A percentile compares a stretch with the other conserved stretches of the same genome.
Evolutionary conservation across 2,329 filamentous ascomycete genomes (phyloP).

Genomic region (Phaeophleospora eucalypticola): DNA sequence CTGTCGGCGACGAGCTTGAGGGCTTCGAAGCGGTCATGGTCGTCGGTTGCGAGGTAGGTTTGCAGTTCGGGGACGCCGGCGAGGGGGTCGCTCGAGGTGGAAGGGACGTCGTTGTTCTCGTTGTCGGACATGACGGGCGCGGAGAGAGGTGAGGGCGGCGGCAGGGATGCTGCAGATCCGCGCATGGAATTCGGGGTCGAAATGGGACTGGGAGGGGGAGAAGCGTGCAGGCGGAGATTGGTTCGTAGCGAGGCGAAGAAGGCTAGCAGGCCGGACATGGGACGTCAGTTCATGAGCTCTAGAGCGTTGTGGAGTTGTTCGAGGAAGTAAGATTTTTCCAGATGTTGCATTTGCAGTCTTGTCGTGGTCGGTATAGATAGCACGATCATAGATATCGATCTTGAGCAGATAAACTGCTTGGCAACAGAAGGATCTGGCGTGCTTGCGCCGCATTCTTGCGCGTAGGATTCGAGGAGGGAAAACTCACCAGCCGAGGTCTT

Average conservation of each 20-base stretch:
- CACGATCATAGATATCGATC: no score
- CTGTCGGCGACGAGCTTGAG: slow-evolving; percentile 74
- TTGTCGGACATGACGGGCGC: slow-evolving; percentile 27
- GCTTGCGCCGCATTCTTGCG: neutral
- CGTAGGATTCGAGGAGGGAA: neutral
- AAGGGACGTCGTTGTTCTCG: slow-evolving; percentile 14
- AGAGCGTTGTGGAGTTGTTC: no score
- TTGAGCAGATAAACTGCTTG: no score
- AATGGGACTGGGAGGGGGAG: slow-evolving; percentile 58
- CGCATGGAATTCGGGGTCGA: slow-evolving; percentile 59
- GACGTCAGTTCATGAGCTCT: no score
- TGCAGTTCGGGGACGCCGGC: slow-evolving; percentile 61
- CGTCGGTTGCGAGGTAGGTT: slow-evolving; percentile 49
- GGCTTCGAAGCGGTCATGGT: slow-evolving; percentile 61
- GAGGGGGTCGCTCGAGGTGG: slow-evolving; percentile 33
- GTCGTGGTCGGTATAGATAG: no score
- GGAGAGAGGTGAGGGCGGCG: slow-evolving; percentile 43
- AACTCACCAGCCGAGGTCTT: slow-evolving; percentile 35
- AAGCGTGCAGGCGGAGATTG: slow-evolving; percentile 64
- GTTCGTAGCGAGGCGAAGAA: slow-evolving; percentile 80
- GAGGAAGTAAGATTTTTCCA: no score
- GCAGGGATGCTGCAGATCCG: slow-evolving; percentile 48
- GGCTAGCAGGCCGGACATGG: slow-evolving; percentile 47
- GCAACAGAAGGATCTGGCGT: neutral
- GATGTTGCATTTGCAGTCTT: slow-evolving; percentile 1